Conservation (phyloP, 208 protist species). For the Jaenimonas drosophilae region DNA sequence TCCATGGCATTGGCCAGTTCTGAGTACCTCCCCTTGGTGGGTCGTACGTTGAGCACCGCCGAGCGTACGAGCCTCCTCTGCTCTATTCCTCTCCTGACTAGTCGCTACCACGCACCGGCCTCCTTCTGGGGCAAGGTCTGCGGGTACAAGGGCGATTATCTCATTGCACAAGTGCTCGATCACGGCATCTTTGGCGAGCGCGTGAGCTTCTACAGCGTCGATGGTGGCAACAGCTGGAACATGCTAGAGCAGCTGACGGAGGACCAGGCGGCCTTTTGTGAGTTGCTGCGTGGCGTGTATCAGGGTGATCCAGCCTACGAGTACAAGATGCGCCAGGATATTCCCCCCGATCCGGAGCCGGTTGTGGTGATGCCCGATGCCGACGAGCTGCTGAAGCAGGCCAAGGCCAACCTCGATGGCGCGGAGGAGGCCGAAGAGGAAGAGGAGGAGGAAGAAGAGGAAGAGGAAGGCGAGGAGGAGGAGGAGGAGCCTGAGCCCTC, state of each 20-base stretch:
- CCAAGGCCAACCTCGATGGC: slow-evolving; percentile 26
- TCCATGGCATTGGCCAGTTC: slow-evolving; percentile 46
- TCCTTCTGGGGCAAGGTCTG: slow-evolving; percentile 78
- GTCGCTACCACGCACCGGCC: slow-evolving; percentile 32
- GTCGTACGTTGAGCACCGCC: slow-evolving; percentile 33
- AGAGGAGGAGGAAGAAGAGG: slow-evolving; percentile 16
- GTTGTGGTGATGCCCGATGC: slow-evolving; percentile 27
- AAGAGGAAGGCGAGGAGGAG: slow-evolving; percentile 35
- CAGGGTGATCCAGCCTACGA: slow-evolving; percentile 68
- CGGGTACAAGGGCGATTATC: slow-evolving; percentile 62
- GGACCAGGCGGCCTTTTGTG: slow-evolving; percentile 72
- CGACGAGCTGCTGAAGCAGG: slow-evolving; percentile 27
- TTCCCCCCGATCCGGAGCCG: slow-evolving; percentile 61
- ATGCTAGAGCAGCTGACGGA: slow-evolving; percentile 40
- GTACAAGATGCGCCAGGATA: slow-evolving; percentile 78
- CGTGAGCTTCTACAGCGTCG: slow-evolving; percentile 66
- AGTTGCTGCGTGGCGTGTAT: slow-evolving; percentile 72
- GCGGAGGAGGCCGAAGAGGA: slow-evolving; percentile 7
- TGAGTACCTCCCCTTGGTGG: slow-evolving; percentile 48
- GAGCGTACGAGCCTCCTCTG: slow-evolving; percentile 72
- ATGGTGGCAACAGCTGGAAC: slow-evolving; percentile 74
- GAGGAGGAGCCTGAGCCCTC: slow-evolving; percentile 41
- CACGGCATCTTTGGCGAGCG: slow-evolving; percentile 48
- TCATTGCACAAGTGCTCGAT: slow-evolving; percentile 52
- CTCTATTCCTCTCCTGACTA: slow-evolving; percentile 66